phyloP scores from a whole-genome alignment of 2,329 filamentous ascomycete species.

The Botrytis cinerea region DNA sequence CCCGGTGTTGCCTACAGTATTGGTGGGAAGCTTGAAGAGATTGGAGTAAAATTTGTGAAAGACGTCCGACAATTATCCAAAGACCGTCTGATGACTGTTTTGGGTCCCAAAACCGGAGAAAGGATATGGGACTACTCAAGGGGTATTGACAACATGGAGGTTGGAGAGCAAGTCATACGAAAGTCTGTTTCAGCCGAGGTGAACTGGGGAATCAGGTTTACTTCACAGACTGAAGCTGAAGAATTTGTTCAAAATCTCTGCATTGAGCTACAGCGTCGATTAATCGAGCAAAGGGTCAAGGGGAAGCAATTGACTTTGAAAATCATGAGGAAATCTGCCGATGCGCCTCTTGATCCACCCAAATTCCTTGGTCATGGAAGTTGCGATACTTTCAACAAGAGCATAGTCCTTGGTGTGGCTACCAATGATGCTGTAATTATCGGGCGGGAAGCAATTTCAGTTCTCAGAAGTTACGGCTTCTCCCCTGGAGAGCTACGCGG shows the following conservation, averaged over 20 bases:
- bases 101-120: constrained; percentile 91
- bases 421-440: constrained; percentile 74
- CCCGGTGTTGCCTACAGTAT: constrained; percentile 94
- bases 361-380: constrained; percentile 95
- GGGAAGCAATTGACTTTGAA: constrained; percentile 91
- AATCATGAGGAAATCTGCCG: constrained; percentile 82
- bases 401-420: constrained; percentile 75
- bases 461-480: constrained; percentile 79
- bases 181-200: constrained; percentile 98
- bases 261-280: constrained; percentile 76
- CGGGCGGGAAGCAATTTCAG: constrained; percentile 79
- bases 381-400: constrained; percentile 94
- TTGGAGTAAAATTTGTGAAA: constrained; percentile 78
- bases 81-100: constrained; percentile 68
- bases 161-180: constrained; percentile 80
- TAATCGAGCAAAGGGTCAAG: constrained; percentile 81
- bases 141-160: constrained; percentile 82
- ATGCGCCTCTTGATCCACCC: constrained; percentile 85
- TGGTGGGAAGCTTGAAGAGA: constrained; percentile 81
- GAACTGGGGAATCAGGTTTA: constrained; percentile 96
- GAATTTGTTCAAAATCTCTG: constrained; percentile 86
- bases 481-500: constrained; percentile 91
- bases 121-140: constrained; percentile 88
- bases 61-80: constrained; percentile 78
- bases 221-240: constrained; percentile 88